Evolutionary conservation across 1,139 yeast genomes (phyloP).

Genomic region (Hemisphaericaspora xylofermentans): DNA sequence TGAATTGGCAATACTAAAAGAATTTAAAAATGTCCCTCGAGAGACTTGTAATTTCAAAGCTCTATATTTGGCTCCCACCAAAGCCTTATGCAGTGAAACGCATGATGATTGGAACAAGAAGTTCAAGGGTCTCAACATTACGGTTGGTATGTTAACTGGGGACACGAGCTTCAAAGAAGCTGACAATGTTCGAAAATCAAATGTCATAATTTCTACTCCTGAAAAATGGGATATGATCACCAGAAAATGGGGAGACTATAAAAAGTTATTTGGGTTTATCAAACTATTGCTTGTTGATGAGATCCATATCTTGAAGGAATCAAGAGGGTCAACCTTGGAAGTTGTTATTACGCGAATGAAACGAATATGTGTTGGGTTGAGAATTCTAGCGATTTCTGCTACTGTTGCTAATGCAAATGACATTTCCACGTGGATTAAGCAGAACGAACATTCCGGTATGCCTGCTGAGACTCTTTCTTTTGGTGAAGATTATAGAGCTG

Average conservation of each 20-base stretch:
- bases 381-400: slow-evolving; percentile 54
- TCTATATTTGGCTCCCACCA: slow-evolving; percentile 56
- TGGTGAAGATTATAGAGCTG: slow-evolving; percentile 50
- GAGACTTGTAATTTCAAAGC: slow-evolving; percentile 28
- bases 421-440: slow-evolving; percentile 45
- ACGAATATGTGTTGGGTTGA: slow-evolving; percentile 31
- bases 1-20: slow-evolving; percentile 49
- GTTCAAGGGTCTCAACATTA: slow-evolving; percentile 31
- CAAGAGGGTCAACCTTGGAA: slow-evolving; percentile 53
- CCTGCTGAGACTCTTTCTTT: slow-evolving; percentile 35
- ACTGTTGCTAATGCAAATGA: slow-evolving; percentile 54
- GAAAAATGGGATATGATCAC: slow-evolving; percentile 59
- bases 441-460: slow-evolving; percentile 13
- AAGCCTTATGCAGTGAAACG: slow-evolving; percentile 48
- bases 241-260: slow-evolving; percentile 46
- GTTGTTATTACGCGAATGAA: slow-evolving; percentile 55
- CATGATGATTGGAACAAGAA: slow-evolving; percentile 42
- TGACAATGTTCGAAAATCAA: slow-evolving; percentile 40
- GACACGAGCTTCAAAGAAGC: slow-evolving; percentile 44
- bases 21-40: slow-evolving; percentile 17
- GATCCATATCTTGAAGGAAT: slow-evolving; percentile 47
- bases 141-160: slow-evolving; percentile 50
- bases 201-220: slow-evolving; percentile 53
- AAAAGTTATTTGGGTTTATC: slow-evolving; percentile 35
- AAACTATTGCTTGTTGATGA: slow-evolving; percentile 50